A percentile compares a stretch with the other conserved stretches of the same genome.
phyloP scores from a whole-genome alignment of 768 basidiomycete genomes.

The Lentinula raphanica region DNA sequence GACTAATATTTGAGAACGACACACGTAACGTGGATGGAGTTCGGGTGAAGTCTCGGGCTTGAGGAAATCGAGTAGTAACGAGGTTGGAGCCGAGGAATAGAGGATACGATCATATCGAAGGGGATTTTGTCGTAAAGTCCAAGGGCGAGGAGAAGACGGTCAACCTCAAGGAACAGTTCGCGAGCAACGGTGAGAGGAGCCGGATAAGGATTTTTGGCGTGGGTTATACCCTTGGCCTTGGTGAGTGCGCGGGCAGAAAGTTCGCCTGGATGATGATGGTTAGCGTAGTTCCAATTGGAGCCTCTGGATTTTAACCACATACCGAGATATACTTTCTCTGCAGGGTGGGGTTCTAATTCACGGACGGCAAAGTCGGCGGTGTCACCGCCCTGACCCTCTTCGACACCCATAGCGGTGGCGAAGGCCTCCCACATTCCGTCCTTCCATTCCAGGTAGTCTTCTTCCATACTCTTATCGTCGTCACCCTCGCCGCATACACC shows the following conservation, averaged over 20 bases:
- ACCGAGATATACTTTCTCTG: conserved; percentile 93
- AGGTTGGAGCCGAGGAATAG: conserved; percentile 90
- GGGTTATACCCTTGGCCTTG: conserved; percentile 91
- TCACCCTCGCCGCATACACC: conserved; percentile 94
- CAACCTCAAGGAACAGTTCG: conserved; percentile 92
- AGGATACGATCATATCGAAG: conserved; percentile 94
- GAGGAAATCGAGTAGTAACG: conserved; percentile 99
- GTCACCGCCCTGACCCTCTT: conserved; percentile 95
- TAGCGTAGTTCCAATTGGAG: neutral
- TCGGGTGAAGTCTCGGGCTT: conserved; percentile 88
- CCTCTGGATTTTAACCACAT: conserved; percentile 18
- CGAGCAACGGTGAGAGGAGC: conserved; percentile 72
- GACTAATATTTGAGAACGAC: conserved; percentile 94
- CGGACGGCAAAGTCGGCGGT: conserved; percentile 90
- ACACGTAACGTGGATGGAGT: conserved; percentile 87
- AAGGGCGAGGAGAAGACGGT: conserved; percentile 80
- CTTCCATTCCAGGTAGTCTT: conserved; percentile 99
- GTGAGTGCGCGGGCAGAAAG: conserved; percentile 92
- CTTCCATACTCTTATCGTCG: conserved; percentile 99
- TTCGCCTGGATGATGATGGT: conserved; percentile 62
- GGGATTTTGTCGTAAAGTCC: conserved; percentile 88
- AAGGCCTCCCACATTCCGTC: conserved; percentile 95
- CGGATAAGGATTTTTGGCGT: conserved; percentile 95
- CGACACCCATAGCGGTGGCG: conserved; percentile 75
- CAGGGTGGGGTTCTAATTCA: conserved; percentile 67